Percentiles rank a stretch among this genome's conserved stretches.
Evolutionary conservation across 495 filamentous ascomycete species (phyloP).

Genomic region (Aspergillus mulundensis): DNA sequence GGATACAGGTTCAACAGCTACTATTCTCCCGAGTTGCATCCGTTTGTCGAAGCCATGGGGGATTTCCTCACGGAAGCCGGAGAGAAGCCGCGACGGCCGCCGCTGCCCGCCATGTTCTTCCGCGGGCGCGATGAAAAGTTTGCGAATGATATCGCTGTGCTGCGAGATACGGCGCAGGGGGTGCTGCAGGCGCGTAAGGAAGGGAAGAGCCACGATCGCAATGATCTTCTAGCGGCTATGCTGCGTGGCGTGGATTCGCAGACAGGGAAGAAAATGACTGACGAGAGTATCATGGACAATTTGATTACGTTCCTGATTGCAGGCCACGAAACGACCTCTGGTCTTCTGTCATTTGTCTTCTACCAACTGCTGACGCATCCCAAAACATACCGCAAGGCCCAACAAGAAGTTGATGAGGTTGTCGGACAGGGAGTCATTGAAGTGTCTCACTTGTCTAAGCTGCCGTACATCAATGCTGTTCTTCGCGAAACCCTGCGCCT

Average conservation of each 20-base stretch:
- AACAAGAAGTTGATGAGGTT: conserved; percentile 57
- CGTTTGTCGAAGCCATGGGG: conserved; percentile 64
- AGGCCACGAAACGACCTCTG: conserved; percentile 73
- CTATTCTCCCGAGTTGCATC: conserved; percentile 62
- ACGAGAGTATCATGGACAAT: conserved; percentile 51
- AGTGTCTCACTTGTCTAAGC: conserved; percentile 62
- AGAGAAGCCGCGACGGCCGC: conserved; percentile 46
- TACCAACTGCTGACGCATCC: conserved; percentile 62
- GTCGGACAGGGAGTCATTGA: conserved; percentile 60
- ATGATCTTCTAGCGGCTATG: conserved; percentile 70
- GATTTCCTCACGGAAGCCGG: conserved; percentile 54
- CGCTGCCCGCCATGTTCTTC: conserved; percentile 46
- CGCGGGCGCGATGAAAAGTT: conserved; percentile 54
- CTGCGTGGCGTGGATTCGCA: conserved; percentile 61
- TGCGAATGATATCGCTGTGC: conserved; percentile 50
- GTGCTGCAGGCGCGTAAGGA: conserved; percentile 55
- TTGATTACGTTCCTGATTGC: conserved; percentile 14
- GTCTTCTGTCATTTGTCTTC: conserved; percentile 51
- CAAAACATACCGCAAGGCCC: conserved; percentile 52
- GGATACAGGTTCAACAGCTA: conserved; percentile 72
- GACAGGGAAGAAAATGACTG: conserved; percentile 60
- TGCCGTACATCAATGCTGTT: conserved; percentile 61
- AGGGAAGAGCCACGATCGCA: conserved; percentile 50
- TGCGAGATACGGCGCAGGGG: conserved; percentile 53
- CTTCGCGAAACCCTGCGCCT: conserved; percentile 71